Conservation (phyloP, 2,329 filamentous ascomycete species). For the Westerdykella ornata region DNA sequence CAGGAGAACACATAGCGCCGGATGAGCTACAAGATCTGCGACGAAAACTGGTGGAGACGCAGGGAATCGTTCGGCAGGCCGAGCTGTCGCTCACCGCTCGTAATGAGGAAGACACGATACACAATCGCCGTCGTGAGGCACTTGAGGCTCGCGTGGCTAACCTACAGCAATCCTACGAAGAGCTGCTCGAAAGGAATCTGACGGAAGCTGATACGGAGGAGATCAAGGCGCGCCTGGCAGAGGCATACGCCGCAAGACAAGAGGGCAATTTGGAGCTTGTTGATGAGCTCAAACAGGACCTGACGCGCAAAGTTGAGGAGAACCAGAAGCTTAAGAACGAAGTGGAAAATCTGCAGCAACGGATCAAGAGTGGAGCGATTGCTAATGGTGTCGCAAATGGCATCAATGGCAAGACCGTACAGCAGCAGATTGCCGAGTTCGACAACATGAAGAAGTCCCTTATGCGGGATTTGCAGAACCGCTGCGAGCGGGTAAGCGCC, state of each 20-base stretch:
- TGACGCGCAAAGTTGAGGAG: conserved; percentile 71
- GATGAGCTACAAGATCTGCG: conserved; percentile 74
- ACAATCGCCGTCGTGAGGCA: conserved; percentile 60
- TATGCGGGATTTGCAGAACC: conserved; percentile 97
- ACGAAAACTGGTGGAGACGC: conserved; percentile 75
- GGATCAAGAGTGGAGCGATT: conserved; percentile 57
- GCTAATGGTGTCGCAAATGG: conserved; percentile 55
- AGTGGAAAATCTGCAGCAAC: conserved; percentile 71
- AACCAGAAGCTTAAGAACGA: conserved; percentile 72
- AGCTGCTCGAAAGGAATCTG: conserved; percentile 71
- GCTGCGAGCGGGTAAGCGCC: conserved; percentile 70
- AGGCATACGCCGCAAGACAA: conserved; percentile 69
- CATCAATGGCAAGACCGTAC: conserved; percentile 78
- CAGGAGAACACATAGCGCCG: conserved; percentile 71
- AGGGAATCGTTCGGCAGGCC: conserved; percentile 86
- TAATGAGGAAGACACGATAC: conserved; percentile 56
- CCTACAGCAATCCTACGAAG: conserved; percentile 77
- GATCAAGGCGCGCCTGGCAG: conserved; percentile 70
- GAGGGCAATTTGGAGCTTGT: conserved; percentile 66
- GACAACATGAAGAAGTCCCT: conserved; percentile 99
- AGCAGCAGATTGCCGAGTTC: conserved; percentile 97
- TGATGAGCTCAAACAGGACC: conserved; percentile 68
- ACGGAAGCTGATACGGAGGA: conserved; percentile 73
- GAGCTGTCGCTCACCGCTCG: conserved; percentile 77
- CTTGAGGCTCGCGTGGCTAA: conserved; percentile 68